Base-by-base conservation (phyloP, 2,329 filamentous ascomycete genomes). In the Curvularia spicifera region DNA sequence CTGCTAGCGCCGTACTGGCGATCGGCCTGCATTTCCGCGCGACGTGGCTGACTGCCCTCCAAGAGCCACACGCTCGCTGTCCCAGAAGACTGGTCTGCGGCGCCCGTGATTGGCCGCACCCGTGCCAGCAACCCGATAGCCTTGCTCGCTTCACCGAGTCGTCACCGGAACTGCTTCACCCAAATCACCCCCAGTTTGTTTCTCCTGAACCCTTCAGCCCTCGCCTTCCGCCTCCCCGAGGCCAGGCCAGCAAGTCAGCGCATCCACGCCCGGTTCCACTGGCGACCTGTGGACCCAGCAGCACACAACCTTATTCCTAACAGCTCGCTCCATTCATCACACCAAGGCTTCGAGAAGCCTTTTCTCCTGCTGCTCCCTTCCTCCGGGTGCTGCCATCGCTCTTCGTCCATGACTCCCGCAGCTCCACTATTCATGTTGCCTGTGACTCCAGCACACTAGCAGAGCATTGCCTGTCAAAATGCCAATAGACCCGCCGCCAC, bases 11-110 rank as follows among this genome's bases (percentile, higher is more conserved):
- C 20, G n/a, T 20, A 33, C 51, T 46, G 43, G 52, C 33, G 40
- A 51, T 56, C 59, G 33, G 37, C 55, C 31, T 52, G 49, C 43
- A 26, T 59, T 56, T 44, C 48, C 51, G 46, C 54, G 51, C 45
- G 44, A 52, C 53, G 59, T 69, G 67, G 69, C 65, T 61, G 49
- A 22, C 56, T 67, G 48, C 20, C 40, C 40, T 26, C 40, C 29
- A 35, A 12, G 24, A 33, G 62, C 68, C 66, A 67, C 64, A 61
- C 60, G 54, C 57, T 64, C 56, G 56, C 45, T 53, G 52, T 47
- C 55, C 58, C 51, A 26, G 49, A 46, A 22, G 7, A 15, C 53
- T 53, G 37, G 48, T 45, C 22, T n/a, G n/a, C 31, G 13, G 43
- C 40, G 20, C 3, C 26, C 51, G 47, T 63, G 29, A 68, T 69